phyloP scores from a whole-genome alignment of 225 moss, liverwort and hornwort genomes.

The Physcomitrellopsis africana region DNA sequence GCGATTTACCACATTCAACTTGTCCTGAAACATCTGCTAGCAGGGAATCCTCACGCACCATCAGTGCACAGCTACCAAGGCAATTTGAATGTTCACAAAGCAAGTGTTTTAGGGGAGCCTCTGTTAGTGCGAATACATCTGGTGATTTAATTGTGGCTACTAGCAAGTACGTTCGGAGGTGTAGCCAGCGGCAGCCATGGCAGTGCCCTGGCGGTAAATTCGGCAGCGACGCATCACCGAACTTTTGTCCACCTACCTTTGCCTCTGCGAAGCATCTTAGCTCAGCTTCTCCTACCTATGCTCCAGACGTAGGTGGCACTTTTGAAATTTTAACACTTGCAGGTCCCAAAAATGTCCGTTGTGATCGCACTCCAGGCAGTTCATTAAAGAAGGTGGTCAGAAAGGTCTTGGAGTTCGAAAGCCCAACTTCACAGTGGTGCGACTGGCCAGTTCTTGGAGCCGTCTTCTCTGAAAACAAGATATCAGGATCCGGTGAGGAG shows the following conservation, averaged over 20 bases:
- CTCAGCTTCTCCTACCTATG: conserved; percentile 39
- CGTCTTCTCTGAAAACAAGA: conserved; percentile 36
- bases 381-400: conserved; percentile 44
- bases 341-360: conserved; percentile 31
- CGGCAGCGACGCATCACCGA: conserved; percentile 34
- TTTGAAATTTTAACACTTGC: conserved; percentile 53
- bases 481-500: conserved; percentile 33
- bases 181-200: conserved; percentile 47
- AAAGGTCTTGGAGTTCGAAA: conserved; percentile 56
- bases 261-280: conserved; percentile 33
- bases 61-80: conserved; percentile 23
- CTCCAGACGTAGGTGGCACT: conserved; percentile 47
- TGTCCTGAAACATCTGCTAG: conserved; percentile 36
- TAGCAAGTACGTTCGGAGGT: conserved; percentile 39
- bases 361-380: conserved; percentile 43
- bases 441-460: conserved; percentile 65
- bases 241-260: conserved; percentile 32
- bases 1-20: conserved; percentile 28
- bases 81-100: conserved; percentile 47
- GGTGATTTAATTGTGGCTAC: conserved; percentile 37
- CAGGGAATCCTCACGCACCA: conserved; percentile 32
- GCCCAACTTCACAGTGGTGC: conserved; percentile 61
- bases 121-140: conserved; percentile 23
- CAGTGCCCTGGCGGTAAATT: conserved; percentile 43
- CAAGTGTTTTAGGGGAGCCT: conserved; percentile 46